Conservation (phyloP, 306 rosid genomes). For the Alnus rubra region DNA sequence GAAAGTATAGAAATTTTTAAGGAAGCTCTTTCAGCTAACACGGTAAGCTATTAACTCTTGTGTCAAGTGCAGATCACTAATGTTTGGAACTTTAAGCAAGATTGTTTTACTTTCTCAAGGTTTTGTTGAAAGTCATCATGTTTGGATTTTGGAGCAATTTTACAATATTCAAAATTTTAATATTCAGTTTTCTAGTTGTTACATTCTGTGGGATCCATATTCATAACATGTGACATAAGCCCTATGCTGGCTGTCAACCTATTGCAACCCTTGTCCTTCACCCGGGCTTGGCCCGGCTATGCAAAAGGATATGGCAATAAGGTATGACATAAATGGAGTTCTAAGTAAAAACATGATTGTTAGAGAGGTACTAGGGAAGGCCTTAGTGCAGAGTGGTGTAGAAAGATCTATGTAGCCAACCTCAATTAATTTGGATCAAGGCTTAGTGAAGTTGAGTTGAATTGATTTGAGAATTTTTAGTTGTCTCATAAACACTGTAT, state of each 20-base stretch:
- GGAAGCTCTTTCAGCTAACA: constrained; percentile 73
- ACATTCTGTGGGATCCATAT: not conserved
- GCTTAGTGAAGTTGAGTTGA: not conserved
- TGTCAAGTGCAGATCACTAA: constrained; percentile 6
- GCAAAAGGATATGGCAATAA: not conserved
- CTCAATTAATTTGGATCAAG: not conserved
- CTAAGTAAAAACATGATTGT: not conserved
- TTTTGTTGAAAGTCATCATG: constrained; percentile 1
- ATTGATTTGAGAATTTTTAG: not conserved
- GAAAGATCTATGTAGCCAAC: not conserved
- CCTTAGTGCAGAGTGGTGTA: not conserved
- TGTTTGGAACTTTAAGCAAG: constrained; percentile 1
- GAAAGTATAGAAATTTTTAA: constrained; percentile 58
- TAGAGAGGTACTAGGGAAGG: not conserved
- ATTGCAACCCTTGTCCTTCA: not conserved
- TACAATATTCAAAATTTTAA: not conserved
- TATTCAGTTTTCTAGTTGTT: not conserved
- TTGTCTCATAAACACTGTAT: not conserved
- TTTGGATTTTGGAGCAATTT: constrained; percentile 9
- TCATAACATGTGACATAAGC: not conserved
- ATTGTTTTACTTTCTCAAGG: constrained; percentile 1
- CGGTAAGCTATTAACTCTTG: constrained; percentile 48
- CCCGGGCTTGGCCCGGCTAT: not conserved
- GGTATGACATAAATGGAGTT: not conserved
- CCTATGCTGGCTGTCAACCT: not conserved